A percentile compares a stretch with the other conserved stretches of the same genome.
Evolutionary conservation across 352 stramenopile species (phyloP).

Genomic region (Globisporangium rhizosaccharum): DNA sequence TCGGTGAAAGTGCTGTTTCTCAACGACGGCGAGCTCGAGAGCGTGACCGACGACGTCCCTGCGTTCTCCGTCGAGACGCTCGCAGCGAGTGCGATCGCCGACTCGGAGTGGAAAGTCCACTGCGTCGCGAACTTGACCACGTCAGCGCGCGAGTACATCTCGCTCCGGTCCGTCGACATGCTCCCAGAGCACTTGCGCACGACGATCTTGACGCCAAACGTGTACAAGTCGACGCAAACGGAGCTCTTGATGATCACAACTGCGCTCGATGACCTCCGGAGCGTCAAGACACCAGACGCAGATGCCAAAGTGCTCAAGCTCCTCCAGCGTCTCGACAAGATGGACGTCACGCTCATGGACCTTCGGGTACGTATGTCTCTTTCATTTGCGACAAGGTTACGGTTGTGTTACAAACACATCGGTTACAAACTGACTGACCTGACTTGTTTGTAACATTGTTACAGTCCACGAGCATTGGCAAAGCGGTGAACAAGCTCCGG

Average conservation of each 20-base stretch:
- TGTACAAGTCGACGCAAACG: slow-evolving; percentile 77
- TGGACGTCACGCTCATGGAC: slow-evolving; percentile 75
- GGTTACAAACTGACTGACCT: not conserved
- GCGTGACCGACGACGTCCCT: slow-evolving; percentile 44
- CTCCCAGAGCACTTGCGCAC: slow-evolving; percentile 74
- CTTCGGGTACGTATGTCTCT: slow-evolving; percentile 41
- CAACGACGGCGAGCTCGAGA: slow-evolving; percentile 76
- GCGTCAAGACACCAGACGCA: slow-evolving; percentile 16
- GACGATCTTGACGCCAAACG: slow-evolving; percentile 72
- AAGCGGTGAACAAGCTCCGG: slow-evolving; percentile 79
- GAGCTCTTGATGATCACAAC: slow-evolving; percentile 62
- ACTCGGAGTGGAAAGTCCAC: slow-evolving; percentile 77
- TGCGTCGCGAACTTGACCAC: slow-evolving; percentile 76
- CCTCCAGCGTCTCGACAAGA: slow-evolving; percentile 57
- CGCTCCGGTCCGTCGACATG: slow-evolving; percentile 78
- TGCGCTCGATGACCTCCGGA: slow-evolving; percentile 54
- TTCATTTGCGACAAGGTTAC: slow-evolving; percentile 9
- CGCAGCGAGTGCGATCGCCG: slow-evolving; percentile 52
- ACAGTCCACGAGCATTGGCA: slow-evolving; percentile 80
- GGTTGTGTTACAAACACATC: not conserved
- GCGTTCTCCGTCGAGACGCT: slow-evolving; percentile 64
- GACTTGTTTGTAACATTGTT: not conserved
- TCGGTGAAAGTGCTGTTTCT: slow-evolving; percentile 71
- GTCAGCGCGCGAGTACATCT: slow-evolving; percentile 75
- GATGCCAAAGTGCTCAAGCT: slow-evolving; percentile 49